These are phyloP conservation scores for Fusarium haematococcum DNA, from an alignment of 2,329 filamentous ascomycete genomes.

Conservation along the genomic window DNA sequence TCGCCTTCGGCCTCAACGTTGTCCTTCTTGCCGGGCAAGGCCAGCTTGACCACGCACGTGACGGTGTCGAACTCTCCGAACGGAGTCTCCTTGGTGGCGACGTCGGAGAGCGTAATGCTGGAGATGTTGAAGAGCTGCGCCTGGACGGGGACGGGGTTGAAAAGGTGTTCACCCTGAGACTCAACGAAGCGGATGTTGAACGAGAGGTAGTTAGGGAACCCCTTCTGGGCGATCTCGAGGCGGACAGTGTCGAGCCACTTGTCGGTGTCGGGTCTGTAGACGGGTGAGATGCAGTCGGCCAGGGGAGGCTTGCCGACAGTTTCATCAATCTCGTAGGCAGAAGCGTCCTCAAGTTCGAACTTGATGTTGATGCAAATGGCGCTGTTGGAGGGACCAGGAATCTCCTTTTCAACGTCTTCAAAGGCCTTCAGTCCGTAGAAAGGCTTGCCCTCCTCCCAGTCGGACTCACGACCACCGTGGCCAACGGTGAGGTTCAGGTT, in stretches of 20 bases:
- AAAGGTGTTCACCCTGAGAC: background rate
- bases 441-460: slow-evolving; percentile 1
- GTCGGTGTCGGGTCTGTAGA: background rate
- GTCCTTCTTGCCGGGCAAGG: background rate
- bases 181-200: slow-evolving; percentile 37
- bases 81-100: background rate
- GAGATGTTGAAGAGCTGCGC: slow-evolving; percentile 30
- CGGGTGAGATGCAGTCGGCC: background rate
- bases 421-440: background rate
- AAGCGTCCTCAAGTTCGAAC: slow-evolving; percentile 2
- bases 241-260: slow-evolving; percentile 33
- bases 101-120: background rate
- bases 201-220: slow-evolving; percentile 14
- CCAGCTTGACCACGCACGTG: slow-evolving; percentile 24
- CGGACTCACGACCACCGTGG: slow-evolving; percentile 6
- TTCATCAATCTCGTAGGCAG: background rate
- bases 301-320: background rate
- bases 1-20: background rate
- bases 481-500: slow-evolving; percentile 19
- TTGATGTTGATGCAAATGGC: slow-evolving; percentile 24
- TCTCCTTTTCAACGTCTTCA: background rate
- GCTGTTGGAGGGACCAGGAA: slow-evolving; percentile 8
- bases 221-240: slow-evolving; percentile 27
- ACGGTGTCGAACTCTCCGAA: slow-evolving; percentile 9
- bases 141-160: background rate